phyloP scores from a whole-genome alignment of 108 stramenopile species.

The Stephanodiscus triporus region DNA sequence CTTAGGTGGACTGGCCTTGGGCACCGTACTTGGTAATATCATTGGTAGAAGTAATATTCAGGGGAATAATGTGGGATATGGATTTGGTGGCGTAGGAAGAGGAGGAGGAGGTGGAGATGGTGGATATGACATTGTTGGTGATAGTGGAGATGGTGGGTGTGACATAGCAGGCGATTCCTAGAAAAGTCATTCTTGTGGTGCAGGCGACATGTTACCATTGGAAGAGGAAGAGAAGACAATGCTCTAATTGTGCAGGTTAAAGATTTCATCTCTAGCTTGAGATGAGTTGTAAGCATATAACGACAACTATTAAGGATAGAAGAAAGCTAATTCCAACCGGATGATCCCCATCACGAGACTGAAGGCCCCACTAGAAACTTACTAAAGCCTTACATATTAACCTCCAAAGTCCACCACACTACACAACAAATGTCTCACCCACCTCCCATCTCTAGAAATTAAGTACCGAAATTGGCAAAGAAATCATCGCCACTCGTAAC shows the following conservation, averaged over 20 bases:
- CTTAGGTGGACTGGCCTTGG: conserved; percentile 38
- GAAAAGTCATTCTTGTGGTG: neutral
- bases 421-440: neutral
- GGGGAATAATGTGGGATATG: neutral
- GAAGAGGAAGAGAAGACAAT: neutral
- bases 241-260: neutral
- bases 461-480: conserved; percentile 82
- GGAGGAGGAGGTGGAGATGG: neutral
- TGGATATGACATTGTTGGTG: conserved; percentile 12
- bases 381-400: neutral
- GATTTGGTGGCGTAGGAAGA: neutral
- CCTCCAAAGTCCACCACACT: neutral
- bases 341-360: no score
- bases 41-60: conserved; percentile 29
- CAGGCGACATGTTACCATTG: neutral
- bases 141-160: conserved; percentile 28
- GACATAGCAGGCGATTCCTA: conserved; percentile 42
- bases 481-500: conserved; percentile 69
- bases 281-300: no score
- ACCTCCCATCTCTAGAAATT: neutral
- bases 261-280: no score
- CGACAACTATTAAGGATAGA: no score
- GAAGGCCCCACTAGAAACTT: conserved; percentile 6
- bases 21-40: conserved; percentile 34
- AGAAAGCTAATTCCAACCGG: no score